A percentile compares a stretch with the other conserved stretches of the same genome.
These are phyloP conservation scores for Penstemon newberryi DNA, from an alignment of 257 asterid species.

Conservation along the genomic window DNA sequence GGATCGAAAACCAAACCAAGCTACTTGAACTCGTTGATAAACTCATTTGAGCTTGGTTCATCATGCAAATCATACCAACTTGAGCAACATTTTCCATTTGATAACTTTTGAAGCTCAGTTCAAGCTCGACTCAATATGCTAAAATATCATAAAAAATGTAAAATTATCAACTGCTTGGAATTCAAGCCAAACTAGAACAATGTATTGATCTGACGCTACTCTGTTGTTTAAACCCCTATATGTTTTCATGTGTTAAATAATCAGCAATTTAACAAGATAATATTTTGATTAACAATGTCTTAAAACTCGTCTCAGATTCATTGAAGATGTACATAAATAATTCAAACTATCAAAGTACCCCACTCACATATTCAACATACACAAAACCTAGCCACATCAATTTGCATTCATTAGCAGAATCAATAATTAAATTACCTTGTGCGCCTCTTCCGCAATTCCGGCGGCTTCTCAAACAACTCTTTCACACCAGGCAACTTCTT, in stretches of 20 bases:
- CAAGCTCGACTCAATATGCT: too few species aligned
- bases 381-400: neutral
- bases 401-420: neutral
- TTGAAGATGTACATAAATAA: neutral
- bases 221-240: too few species aligned
- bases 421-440: conserved; percentile 58
- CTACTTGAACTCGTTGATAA: too few species aligned
- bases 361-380: neutral
- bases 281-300: neutral
- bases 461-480: conserved; percentile 95
- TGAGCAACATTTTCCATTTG: too few species aligned
- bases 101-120: too few species aligned
- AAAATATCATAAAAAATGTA: too few species aligned
- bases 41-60: too few species aligned
- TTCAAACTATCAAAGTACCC: too few species aligned
- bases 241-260: neutral
- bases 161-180: too few species aligned
- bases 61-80: neutral
- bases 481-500: conserved; percentile 95
- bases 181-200: too few species aligned
- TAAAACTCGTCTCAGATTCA: neutral
- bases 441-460: conserved; percentile 87
- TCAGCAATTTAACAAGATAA: conserved; percentile 7
- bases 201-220: too few species aligned
- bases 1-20: too few species aligned